Evolutionary conservation across 371 early-diverging fungal genomes (phyloP).

Genomic region (Mortierella sp.): DNA sequence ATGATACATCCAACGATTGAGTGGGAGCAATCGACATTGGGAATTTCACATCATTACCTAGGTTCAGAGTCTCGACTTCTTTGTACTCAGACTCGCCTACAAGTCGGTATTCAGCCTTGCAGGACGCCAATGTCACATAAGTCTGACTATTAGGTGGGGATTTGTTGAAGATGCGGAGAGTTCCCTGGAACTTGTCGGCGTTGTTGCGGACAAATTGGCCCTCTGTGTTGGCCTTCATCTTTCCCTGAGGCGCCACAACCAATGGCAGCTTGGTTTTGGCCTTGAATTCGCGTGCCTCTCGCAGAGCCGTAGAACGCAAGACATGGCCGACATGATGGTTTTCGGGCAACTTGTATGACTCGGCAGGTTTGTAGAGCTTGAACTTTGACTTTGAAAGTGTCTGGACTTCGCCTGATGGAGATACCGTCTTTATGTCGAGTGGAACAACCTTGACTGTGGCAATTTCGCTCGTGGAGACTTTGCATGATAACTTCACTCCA

Average conservation of each 20-base stretch:
- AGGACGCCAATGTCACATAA: conserved; percentile 42
- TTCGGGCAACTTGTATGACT: conserved; percentile 54
- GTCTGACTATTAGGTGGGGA: conserved; percentile 32
- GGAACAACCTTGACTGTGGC: conserved; percentile 29
- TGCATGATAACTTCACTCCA: conserved; percentile 46
- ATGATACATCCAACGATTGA: conserved; percentile 39
- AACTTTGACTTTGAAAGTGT: conserved; percentile 40
- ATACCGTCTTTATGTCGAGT: conserved; percentile 33
- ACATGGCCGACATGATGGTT: conserved; percentile 35
- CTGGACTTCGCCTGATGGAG: conserved; percentile 35
- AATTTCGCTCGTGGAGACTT: conserved; percentile 39
- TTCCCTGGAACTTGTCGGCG: conserved; percentile 53
- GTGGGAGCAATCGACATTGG: conserved; percentile 49
- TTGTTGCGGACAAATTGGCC: conserved; percentile 35
- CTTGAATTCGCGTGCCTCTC: conserved; percentile 46
- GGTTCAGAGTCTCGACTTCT: conserved; percentile 19
- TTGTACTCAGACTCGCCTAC: conserved; percentile 56
- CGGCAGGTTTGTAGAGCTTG: conserved; percentile 51
- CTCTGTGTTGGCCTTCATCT: conserved; percentile 44
- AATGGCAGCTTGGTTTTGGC: conserved; percentile 29
- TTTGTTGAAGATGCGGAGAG: conserved; percentile 56
- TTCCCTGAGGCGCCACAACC: conserved; percentile 36
- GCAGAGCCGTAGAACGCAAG: conserved; percentile 30
- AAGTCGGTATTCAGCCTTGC: conserved; percentile 57
- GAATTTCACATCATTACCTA: conserved; percentile 36